Evolutionary conservation across 345 rosid species (phyloP).

Genomic region (Citrus maxima): DNA sequence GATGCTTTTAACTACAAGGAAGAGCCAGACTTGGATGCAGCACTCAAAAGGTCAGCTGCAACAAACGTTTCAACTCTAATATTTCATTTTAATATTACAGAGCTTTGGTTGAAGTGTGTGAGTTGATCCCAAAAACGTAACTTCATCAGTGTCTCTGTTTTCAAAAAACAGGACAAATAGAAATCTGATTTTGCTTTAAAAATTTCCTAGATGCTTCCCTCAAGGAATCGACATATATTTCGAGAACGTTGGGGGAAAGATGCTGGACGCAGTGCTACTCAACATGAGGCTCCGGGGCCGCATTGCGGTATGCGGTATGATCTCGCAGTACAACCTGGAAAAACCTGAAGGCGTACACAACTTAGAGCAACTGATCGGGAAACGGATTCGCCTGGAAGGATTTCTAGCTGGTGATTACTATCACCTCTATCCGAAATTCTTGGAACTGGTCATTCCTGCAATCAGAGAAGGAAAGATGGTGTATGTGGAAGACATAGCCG

Average conservation of each 20-base stretch:
- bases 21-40: constrained; percentile 44
- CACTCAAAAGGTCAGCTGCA: constrained; percentile 51
- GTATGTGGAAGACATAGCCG: constrained; percentile 47
- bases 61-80: neutral
- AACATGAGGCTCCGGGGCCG: constrained; percentile 60
- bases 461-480: constrained; percentile 42
- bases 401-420: constrained; percentile 32
- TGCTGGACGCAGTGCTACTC: constrained; percentile 57
- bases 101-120: neutral
- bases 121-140: neutral
- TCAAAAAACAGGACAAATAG: neutral
- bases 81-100: neutral
- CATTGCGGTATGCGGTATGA: constrained; percentile 47
- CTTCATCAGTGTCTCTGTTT: neutral
- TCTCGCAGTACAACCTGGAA: constrained; percentile 28
- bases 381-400: constrained; percentile 41
- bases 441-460: constrained; percentile 38
- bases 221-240: constrained; percentile 61
- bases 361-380: constrained; percentile 14
- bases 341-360: constrained; percentile 30
- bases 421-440: constrained; percentile 30
- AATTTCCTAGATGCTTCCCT: constrained; percentile 44
- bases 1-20: constrained; percentile 81
- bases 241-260: constrained; percentile 65
- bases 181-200: neutral